Evolutionary conservation across 371 early-diverging fungal species (phyloP), one percentile per base, ranked within the genome.

Genomic region (Rhizopus stolonifer): DNA sequence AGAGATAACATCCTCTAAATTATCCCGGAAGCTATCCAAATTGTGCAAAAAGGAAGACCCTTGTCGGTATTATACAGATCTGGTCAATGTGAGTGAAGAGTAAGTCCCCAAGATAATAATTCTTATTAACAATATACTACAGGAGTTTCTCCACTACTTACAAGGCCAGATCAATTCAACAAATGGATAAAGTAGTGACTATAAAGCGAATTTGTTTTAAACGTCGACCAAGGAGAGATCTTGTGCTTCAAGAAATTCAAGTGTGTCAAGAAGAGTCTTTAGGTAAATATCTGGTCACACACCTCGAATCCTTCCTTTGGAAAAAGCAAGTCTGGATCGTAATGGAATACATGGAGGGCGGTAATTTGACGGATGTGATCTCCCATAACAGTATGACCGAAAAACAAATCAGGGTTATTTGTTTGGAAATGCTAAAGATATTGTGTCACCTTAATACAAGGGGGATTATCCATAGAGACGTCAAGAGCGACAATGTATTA

Each of bases 11-110:
- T 49, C 69, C 19, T 54, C 61, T 31, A 92, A 93, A 52, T 83
- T 96, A 11, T 83, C 96, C 43, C 86, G 84, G 17, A 78, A 86
- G 22, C 74, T 98, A 13, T 79, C 82, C 56, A 84, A 87, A 1
- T 84, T 98, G 17, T 94, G 95, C 72, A 92, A 86, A 42, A 84
- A 85, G 46, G 91, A 85, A 36, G 95, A 97, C 70, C 95, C 96
- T 24, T 81, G 77, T 25, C 44, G 60, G 36, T 18, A 64, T 7
- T 79, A 77, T 63, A 56, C 65, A 26, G 80, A 83, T 25, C 67
- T 85, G 56, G 65, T 72, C 21, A 86, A 87, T 64, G 84, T 88
- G 61, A 86, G 89, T 4, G 87, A 89, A 68, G 88, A n/a, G n/a
- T n/a, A n/a, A n/a, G n/a, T n/a, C n/a, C n/a, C n/a, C n/a, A n/a